phyloP scores from a whole-genome alignment of 2,329 filamentous ascomycete species.

The Aspergillus flavus region DNA sequence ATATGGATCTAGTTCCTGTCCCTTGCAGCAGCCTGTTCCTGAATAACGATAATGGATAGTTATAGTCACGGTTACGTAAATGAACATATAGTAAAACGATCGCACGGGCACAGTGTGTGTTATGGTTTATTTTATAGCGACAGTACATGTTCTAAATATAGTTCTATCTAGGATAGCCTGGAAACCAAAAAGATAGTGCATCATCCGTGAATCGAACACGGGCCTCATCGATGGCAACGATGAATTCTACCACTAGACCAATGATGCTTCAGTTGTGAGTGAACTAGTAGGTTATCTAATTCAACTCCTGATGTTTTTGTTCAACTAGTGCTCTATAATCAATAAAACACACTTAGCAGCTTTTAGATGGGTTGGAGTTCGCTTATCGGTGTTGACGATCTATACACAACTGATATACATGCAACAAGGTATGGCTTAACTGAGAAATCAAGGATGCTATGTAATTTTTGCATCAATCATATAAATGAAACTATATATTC shows the following conservation, averaged over 20 bases:
- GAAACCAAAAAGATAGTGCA: slow-evolving; percentile 28
- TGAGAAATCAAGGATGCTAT: too few relatives aligned
- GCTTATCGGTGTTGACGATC: too few relatives aligned
- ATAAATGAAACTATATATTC: background rate
- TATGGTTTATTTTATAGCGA: too few relatives aligned
- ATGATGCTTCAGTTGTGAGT: slow-evolving; percentile 31
- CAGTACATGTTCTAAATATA: too few relatives aligned
- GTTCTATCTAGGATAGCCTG: too few relatives aligned
- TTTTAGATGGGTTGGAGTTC: too few relatives aligned
- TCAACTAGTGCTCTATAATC: too few relatives aligned
- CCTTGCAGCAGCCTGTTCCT: background rate
- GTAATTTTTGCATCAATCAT: background rate
- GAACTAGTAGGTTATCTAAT: slow-evolving; percentile 8
- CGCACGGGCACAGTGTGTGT: too few relatives aligned
- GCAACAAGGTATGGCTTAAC: too few relatives aligned
- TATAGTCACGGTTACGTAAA: too few relatives aligned
- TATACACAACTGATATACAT: background rate
- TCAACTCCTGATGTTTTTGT: background rate
- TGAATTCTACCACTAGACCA: slow-evolving; percentile 48
- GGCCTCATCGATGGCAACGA: slow-evolving; percentile 48
- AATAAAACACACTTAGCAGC: too few relatives aligned
- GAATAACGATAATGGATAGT: background rate
- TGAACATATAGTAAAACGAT: too few relatives aligned
- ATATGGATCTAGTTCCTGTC: background rate
- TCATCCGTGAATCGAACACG: slow-evolving; percentile 50